phyloP scores from a whole-genome alignment of 306 rosid genomes.

The Oemleria cerasiformis region DNA sequence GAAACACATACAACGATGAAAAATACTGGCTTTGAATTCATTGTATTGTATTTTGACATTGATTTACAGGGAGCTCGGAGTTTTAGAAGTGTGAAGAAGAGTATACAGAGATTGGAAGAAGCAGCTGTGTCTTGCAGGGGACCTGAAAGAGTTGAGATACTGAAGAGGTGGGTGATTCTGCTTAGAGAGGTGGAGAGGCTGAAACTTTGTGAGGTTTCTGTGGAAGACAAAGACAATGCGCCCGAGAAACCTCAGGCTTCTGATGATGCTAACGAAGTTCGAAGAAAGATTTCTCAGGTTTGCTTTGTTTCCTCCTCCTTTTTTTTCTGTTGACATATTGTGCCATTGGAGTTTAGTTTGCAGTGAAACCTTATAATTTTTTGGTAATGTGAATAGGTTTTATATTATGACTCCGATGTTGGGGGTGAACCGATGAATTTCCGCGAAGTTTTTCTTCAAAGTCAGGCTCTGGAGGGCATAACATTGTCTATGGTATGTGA shows the following conservation, averaged over 20 bases:
- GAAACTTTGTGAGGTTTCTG: conserved; percentile 36
- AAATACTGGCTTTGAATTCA: no score
- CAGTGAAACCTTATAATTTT: not conserved
- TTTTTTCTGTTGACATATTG: not conserved
- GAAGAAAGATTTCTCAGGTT: conserved; percentile 66
- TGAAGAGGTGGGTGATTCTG: conserved; percentile 80
- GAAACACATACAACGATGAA: no score
- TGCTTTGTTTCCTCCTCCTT: conserved; percentile 23
- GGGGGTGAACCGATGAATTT: conserved; percentile 89
- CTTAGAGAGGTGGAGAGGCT: conserved; percentile 71
- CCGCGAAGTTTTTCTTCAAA: conserved; percentile 83
- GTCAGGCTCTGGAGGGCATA: conserved; percentile 97
- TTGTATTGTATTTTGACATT: not conserved
- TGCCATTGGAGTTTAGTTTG: not conserved
- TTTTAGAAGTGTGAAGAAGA: conserved; percentile 61
- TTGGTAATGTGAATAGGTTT: conserved; percentile 44
- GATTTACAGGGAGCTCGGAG: conserved; percentile 58
- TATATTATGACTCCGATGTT: conserved; percentile 76
- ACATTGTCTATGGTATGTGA: conserved; percentile 82
- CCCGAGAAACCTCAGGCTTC: conserved; percentile 49
- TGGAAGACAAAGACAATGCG: conserved; percentile 55
- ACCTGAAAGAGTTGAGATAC: conserved; percentile 65
- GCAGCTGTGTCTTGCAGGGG: conserved; percentile 79
- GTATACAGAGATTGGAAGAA: conserved; percentile 78
- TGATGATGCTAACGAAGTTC: conserved; percentile 64